A percentile compares a stretch with the other conserved stretches of the same genome.
These are phyloP conservation scores for Alternaria sp. DNA, from an alignment of 2,329 filamentous ascomycete genomes.

Conservation along the genomic window DNA sequence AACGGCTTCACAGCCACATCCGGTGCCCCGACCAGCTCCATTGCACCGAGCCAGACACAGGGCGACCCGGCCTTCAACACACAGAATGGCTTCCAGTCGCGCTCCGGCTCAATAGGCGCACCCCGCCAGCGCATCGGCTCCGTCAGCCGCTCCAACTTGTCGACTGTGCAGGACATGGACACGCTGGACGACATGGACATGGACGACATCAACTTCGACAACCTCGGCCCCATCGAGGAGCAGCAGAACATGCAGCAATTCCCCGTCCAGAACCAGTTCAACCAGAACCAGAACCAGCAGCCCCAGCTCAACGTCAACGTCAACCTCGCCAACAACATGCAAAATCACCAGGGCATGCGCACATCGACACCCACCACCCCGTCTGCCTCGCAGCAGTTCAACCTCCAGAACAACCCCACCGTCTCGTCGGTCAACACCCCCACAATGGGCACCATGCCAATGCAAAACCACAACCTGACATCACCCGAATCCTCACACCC, in stretches of 20 bases:
- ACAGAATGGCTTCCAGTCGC: slow-evolving; percentile 47
- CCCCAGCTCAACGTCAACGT: slow-evolving; percentile 85
- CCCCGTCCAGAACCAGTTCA: slow-evolving; percentile 58
- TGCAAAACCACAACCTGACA: slow-evolving; percentile 63
- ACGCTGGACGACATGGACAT: slow-evolving; percentile 90
- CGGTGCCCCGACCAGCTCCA: slow-evolving; percentile 40
- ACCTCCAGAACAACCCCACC: slow-evolving; percentile 89
- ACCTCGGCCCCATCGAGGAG: slow-evolving; percentile 68
- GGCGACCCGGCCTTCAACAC: slow-evolving; percentile 44
- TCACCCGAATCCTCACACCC: slow-evolving; percentile 72
- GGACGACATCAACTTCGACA: slow-evolving; percentile 95
- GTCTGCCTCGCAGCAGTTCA: slow-evolving; percentile 69
- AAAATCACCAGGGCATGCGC: slow-evolving; percentile 77
- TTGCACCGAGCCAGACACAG: slow-evolving; percentile 54
- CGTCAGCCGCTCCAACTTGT: slow-evolving; percentile 49
- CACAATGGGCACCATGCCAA: slow-evolving; percentile 79
- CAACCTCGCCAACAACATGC: slow-evolving; percentile 73
- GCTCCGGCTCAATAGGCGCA: slow-evolving; percentile 48
- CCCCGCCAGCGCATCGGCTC: slow-evolving; percentile 50
- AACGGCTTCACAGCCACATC: slow-evolving; percentile 44
- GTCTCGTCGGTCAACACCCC: slow-evolving; percentile 98
- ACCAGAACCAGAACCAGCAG: slow-evolving; percentile 59
- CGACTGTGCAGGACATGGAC: slow-evolving; percentile 69
- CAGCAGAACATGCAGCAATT: slow-evolving; percentile 65
- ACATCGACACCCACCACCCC: slow-evolving; percentile 88